phyloP scores from a whole-genome alignment of 805 yeast species.

The Saccharomycopsis amapae region DNA sequence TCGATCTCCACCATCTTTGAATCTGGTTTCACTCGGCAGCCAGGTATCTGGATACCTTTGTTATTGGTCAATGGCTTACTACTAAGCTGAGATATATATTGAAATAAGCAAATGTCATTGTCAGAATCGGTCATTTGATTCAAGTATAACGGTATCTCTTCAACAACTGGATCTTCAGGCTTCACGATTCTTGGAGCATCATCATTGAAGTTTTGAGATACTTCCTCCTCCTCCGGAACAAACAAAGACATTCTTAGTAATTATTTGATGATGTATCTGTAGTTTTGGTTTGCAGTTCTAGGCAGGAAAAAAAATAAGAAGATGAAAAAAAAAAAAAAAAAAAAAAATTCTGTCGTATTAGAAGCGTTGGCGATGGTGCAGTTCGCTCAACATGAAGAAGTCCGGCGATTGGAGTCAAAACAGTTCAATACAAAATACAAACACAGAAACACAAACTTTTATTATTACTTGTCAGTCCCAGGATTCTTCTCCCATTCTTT shows the following conservation, averaged over 20 bases:
- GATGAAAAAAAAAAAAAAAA: too few species aligned
- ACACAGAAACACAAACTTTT: too few species aligned
- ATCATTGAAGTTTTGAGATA: neutral
- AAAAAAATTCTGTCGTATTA: too few species aligned
- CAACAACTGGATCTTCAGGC: slow-evolving; percentile 51
- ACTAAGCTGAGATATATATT: slow-evolving; percentile 54
- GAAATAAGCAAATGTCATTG: slow-evolving; percentile 38
- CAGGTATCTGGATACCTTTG: slow-evolving; percentile 33
- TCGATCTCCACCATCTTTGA: slow-evolving; percentile 67
- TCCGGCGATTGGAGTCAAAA: too few species aligned
- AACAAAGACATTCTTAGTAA: neutral
- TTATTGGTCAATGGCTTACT: slow-evolving; percentile 33
- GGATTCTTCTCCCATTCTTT: too few species aligned
- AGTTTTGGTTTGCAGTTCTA: neutral
- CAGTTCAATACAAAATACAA: too few species aligned
- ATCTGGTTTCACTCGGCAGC: slow-evolving; percentile 50
- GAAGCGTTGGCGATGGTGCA: neutral
- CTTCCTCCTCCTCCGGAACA: slow-evolving; percentile 11
- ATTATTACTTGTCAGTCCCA: too few species aligned
- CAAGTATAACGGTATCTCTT: slow-evolving; percentile 52
- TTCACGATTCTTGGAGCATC: neutral
- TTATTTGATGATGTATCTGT: neutral
- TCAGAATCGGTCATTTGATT: slow-evolving; percentile 20
- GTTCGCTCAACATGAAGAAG: too few species aligned
- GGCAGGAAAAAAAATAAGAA: neutral